phyloP scores from a whole-genome alignment of 495 filamentous ascomycete species.

The Tricharina praecox region DNA sequence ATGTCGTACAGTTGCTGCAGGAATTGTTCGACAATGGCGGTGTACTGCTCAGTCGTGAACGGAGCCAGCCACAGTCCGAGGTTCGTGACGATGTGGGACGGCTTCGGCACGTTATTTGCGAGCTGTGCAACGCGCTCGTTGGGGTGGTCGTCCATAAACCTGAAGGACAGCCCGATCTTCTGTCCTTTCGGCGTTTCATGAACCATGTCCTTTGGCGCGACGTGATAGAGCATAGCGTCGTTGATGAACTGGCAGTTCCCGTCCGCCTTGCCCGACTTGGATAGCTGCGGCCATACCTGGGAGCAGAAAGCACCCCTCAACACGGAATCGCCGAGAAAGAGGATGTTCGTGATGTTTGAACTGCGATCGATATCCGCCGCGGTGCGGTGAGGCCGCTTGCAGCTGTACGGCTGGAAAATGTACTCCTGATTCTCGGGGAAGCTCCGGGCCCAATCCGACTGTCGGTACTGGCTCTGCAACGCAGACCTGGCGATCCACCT shows the following conservation, averaged over 20 bases:
- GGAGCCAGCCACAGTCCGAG: constrained; percentile 5
- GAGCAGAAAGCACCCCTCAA: constrained; percentile 12
- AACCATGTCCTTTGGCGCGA: constrained; percentile 3
- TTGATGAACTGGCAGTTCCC: constrained; percentile 3
- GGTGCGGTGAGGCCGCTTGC: constrained; percentile 5
- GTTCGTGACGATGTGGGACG: constrained; percentile 4
- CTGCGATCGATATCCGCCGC: neutral
- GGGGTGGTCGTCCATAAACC: constrained; percentile 6
- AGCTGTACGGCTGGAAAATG: constrained; percentile 11
- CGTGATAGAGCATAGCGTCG: constrained; percentile 3
- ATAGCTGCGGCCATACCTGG: constrained; percentile 3
- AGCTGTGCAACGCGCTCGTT: neutral
- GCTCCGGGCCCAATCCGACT: neutral
- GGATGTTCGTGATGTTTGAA: constrained; percentile 3
- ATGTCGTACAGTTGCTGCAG: constrained; percentile 7
- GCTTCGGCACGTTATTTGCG: neutral
- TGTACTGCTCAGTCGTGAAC: neutral
- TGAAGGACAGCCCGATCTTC: neutral
- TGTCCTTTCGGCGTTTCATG: neutral
- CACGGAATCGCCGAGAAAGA: constrained; percentile 11
- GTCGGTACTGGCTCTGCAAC: neutral
- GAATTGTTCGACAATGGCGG: neutral
- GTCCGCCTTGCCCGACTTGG: neutral
- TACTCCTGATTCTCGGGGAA: constrained; percentile 6
- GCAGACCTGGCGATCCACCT: constrained; percentile 1